Evolutionary conservation across 2,329 filamentous ascomycete genomes (phyloP), one percentile per base, ranked within the genome.

Genomic region (Mollisiaceae sp.): DNA sequence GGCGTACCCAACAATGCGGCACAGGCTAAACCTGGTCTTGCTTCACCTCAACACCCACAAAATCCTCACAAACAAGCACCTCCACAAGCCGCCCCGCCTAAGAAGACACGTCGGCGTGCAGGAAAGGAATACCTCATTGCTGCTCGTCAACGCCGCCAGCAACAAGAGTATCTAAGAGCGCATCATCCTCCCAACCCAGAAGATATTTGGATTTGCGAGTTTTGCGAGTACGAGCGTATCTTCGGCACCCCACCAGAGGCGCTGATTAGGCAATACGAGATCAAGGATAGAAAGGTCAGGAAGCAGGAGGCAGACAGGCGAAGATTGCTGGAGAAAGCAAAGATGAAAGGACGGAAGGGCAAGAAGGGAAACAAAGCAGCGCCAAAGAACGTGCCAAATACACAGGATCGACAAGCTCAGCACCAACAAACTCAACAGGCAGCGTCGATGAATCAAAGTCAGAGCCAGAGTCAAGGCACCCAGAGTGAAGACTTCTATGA

Each of bases 221-320:
- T 98, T 77, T 99, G 95, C 81, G 95, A 99, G 78, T 99, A 97
- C 76, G 94, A 98, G 79, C 88, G 88, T 60, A 97, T 99, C 59
- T 98, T 97, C 76, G 94, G 94, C n/a, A 85, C 85, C 60, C 91
- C 91, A 2, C 95, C 95, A 0, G 85, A 87, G 72, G 93, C 93
- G 59, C 81, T 99, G 62, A 96, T 98, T 69, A 87, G 92, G 47
- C 89, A 93, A 68, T 99, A 98, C 75, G 95, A 99, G 79, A 91
- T 94, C 76, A 97, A 97, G 77, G 95, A 97, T 75, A 89, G 93
- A 41, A 90, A 91, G 66, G 89, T 92, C 76, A 89, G 93, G 58
- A 92, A 92, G 73, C 88, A 94, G 69, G 84, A 94, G 71, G 92
- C 91, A n/a, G 93, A 97, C 78, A 91, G 94, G 74, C 88, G 90